Percentiles rank a stretch among this genome's conserved stretches.
Evolutionary conservation across 2,329 filamentous ascomycete genomes (phyloP).

Genomic region (Cladobotryum mycophilum): DNA sequence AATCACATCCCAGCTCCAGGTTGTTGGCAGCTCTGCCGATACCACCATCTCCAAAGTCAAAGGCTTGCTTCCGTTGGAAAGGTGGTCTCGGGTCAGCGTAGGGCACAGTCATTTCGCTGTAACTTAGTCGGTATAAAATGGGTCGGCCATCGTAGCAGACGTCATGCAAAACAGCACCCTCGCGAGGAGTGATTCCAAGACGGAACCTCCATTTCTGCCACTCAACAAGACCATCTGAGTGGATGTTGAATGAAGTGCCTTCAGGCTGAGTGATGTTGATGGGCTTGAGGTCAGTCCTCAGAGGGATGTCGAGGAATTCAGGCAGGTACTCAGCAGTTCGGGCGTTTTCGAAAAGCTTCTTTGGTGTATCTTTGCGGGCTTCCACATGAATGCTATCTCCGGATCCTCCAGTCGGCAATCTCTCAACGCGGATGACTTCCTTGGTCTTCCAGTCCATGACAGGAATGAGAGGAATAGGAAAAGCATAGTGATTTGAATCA

Average conservation of each 20-base stretch:
- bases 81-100: slow-evolving; percentile 61
- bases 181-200: slow-evolving; percentile 62
- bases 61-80: slow-evolving; percentile 64
- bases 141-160: slow-evolving; percentile 59
- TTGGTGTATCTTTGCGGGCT: slow-evolving; percentile 32
- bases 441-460: slow-evolving; percentile 53
- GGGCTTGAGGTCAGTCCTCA: slow-evolving; percentile 55
- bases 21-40: slow-evolving; percentile 63
- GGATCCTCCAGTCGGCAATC: slow-evolving; percentile 43
- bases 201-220: slow-evolving; percentile 68
- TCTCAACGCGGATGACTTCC: slow-evolving; percentile 51
- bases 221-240: slow-evolving; percentile 39
- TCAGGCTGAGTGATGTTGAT: slow-evolving; percentile 66
- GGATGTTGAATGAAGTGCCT: slow-evolving; percentile 58
- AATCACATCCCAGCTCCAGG: slow-evolving; percentile 62
- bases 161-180: slow-evolving; percentile 66
- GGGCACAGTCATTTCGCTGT: slow-evolving; percentile 65
- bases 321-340: slow-evolving; percentile 41
- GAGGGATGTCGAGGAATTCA: slow-evolving; percentile 42
- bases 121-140: slow-evolving; percentile 59
- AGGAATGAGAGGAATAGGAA: slow-evolving; percentile 53
- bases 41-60: slow-evolving; percentile 66
- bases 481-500: slow-evolving; percentile 58
- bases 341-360: slow-evolving; percentile 39
- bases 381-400: slow-evolving; percentile 38